Percentiles rank a stretch among this genome's conserved stretches.
phyloP scores from a whole-genome alignment of 1,284 basidiomycete species.

The Meira nashicola region DNA sequence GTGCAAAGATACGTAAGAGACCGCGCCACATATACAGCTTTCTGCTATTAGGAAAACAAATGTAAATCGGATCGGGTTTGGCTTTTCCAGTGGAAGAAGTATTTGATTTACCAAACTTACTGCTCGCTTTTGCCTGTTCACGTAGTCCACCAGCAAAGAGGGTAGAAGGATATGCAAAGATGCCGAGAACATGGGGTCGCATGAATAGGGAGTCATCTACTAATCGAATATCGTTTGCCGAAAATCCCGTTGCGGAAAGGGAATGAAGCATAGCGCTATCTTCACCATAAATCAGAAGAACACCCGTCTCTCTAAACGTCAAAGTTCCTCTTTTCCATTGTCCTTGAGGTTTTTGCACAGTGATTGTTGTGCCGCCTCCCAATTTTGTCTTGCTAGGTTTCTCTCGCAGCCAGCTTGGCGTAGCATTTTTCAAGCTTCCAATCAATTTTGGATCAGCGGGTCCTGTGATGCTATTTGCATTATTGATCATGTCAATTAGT shows the following conservation, averaged over 20 bases:
- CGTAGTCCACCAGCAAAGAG: neutral
- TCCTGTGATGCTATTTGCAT: neutral
- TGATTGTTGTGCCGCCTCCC: neutral
- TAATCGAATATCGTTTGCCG: constrained; percentile 29
- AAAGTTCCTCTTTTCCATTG: constrained; percentile 30
- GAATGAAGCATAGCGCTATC: constrained; percentile 34
- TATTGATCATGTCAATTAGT: neutral
- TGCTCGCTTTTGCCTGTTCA: neutral
- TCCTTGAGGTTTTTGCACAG: neutral
- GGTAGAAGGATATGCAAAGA: constrained; percentile 25
- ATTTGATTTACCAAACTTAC: too few relatives aligned
- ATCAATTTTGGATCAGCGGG: constrained; percentile 2
- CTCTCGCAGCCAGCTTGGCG: constrained; percentile 18
- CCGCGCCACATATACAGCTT: constrained; percentile 25
- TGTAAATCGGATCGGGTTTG: constrained; percentile 29
- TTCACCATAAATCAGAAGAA: constrained; percentile 31
- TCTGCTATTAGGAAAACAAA: constrained; percentile 24
- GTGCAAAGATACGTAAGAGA: constrained; percentile 25
- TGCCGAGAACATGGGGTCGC: constrained; percentile 26
- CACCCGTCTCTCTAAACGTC: constrained; percentile 34
- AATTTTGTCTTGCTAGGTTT: constrained; percentile 16
- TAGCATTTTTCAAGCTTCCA: constrained; percentile 8
- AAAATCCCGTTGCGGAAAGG: constrained; percentile 21
- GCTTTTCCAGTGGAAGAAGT: too few relatives aligned
- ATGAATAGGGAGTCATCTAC: constrained; percentile 39